A percentile compares a stretch with the other conserved stretches of the same genome.
phyloP scores from a whole-genome alignment of 2,329 filamentous ascomycete genomes.

The Plenodomus tracheiphilus region DNA sequence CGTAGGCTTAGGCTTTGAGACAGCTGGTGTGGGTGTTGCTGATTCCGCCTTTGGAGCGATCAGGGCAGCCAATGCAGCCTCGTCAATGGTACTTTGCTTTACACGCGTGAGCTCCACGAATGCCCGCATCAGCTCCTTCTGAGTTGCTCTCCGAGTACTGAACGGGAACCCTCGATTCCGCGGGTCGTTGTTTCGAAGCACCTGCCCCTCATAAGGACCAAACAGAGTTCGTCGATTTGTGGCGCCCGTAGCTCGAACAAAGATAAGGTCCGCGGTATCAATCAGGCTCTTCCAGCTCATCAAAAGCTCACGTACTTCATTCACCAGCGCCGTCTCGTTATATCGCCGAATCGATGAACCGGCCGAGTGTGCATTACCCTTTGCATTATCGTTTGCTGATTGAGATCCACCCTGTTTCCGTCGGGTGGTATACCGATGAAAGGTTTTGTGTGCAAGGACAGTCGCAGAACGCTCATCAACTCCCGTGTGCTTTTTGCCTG shows the following conservation, averaged over 20 bases:
- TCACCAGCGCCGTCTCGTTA: conserved; percentile 86
- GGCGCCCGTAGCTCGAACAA: conserved; percentile 84
- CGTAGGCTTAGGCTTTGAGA: conserved; percentile 53
- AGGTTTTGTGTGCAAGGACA: conserved; percentile 94
- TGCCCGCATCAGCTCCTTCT: conserved; percentile 89
- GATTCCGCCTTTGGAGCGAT: conserved; percentile 50
- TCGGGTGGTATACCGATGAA: conserved; percentile 94
- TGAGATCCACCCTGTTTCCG: conserved; percentile 96
- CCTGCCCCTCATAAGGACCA: conserved; percentile 86
- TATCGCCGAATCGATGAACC: conserved; percentile 88
- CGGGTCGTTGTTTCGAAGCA: conserved; percentile 76
- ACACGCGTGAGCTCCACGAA: conserved; percentile 93
- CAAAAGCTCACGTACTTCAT: conserved; percentile 83
- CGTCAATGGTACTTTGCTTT: conserved; percentile 79
- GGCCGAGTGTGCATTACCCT: conserved; percentile 90
- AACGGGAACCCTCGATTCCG: conserved; percentile 89
- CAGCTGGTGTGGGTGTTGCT: conserved; percentile 37
- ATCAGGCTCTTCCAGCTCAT: conserved; percentile 84
- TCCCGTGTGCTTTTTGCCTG: conserved; percentile 69
- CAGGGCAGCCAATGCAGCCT: conserved; percentile 60
- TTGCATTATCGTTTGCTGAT: conserved; percentile 90
- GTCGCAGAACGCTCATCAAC: conserved; percentile 82
- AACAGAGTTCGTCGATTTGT: conserved; percentile 88
- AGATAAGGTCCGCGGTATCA: conserved; percentile 81
- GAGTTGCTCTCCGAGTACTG: conserved; percentile 86